Conservation (phyloP, 768 basidiomycete genomes). For the Trametes punicea region DNA sequence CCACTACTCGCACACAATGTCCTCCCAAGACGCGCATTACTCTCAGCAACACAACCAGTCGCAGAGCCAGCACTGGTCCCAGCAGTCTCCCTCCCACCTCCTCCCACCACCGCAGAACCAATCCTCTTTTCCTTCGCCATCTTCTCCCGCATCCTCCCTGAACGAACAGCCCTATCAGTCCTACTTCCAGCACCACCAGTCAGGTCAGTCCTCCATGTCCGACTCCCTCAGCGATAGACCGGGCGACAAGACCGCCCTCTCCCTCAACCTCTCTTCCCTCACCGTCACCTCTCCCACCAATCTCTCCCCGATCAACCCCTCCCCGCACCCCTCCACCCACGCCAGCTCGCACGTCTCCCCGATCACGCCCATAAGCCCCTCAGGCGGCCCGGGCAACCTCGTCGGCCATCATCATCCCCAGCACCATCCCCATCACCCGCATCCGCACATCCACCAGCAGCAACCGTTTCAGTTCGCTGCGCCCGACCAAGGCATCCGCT, state of each 20-base stretch:
- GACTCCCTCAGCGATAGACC: conserved; percentile 26
- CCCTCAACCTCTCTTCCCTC: conserved; percentile 66
- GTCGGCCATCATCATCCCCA: conserved; percentile 42
- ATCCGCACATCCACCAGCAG: conserved; percentile 24
- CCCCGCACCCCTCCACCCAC: conserved; percentile 35
- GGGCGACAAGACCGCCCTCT: conserved; percentile 33
- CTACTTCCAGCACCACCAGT: conserved; percentile 24
- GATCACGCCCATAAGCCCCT: conserved; percentile 60
- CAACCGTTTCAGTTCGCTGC: conserved; percentile 52
- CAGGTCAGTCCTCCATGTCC: conserved; percentile 23
- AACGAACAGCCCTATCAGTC: conserved; percentile 30
- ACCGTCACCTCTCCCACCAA: conserved; percentile 64
- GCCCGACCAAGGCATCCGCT: conserved; percentile 31
- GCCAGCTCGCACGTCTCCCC: conserved; percentile 34
- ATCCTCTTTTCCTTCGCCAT: conserved; percentile 33
- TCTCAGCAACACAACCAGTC: conserved; percentile 32
- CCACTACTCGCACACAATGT: conserved; percentile 27
- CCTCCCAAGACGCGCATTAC: conserved; percentile 31
- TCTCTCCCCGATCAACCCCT: conserved; percentile 58
- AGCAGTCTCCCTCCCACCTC: conserved; percentile 28
- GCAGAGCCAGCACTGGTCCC: conserved; percentile 31
- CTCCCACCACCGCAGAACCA: conserved; percentile 30
- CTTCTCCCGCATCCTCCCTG: conserved; percentile 32
- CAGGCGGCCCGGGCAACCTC: conserved; percentile 41
- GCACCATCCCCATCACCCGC: conserved; percentile 27